These are phyloP conservation scores for Colletotrichum sp. DNA, from an alignment of 2,329 filamentous ascomycete genomes.

Conservation along the genomic window DNA sequence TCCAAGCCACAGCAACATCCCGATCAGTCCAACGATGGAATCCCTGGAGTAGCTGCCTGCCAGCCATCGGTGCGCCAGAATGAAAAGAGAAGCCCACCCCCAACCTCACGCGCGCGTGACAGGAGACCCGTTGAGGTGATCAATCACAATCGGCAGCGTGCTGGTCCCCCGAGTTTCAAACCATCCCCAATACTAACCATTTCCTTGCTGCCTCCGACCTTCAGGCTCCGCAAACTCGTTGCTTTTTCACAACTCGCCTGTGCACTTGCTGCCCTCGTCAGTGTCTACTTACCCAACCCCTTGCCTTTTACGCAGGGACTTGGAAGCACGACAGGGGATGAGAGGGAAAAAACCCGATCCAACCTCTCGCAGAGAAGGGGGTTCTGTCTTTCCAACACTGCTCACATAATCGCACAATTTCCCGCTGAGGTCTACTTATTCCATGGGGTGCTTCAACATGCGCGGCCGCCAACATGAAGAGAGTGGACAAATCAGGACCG, in stretches of 20 bases:
- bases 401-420: not conserved
- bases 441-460: not conserved
- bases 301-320: slow-evolving; percentile 6
- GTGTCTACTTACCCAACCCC: not conserved
- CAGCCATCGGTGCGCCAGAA: not conserved
- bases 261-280: not conserved
- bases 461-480: not conserved
- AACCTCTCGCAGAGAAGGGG: not conserved
- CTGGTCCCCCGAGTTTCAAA: slow-evolving; percentile 5
- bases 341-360: not conserved
- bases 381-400: not conserved
- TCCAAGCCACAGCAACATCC: not conserved
- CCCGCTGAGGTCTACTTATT: not conserved
- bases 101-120: slow-evolving; percentile 16
- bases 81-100: not conserved
- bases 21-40: not conserved
- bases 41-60: not conserved
- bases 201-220: not conserved
- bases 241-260: slow-evolving; percentile 5
- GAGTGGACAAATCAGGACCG: not conserved
- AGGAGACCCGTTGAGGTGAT: not conserved
- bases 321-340: not conserved
- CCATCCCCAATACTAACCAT: not conserved
- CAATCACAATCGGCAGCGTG: slow-evolving; percentile 12
- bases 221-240: slow-evolving; percentile 10